Evolutionary conservation across 2,329 filamentous ascomycete genomes (phyloP), one percentile per base, ranked within the genome.

Genomic region (Pyrenophora graminea): DNA sequence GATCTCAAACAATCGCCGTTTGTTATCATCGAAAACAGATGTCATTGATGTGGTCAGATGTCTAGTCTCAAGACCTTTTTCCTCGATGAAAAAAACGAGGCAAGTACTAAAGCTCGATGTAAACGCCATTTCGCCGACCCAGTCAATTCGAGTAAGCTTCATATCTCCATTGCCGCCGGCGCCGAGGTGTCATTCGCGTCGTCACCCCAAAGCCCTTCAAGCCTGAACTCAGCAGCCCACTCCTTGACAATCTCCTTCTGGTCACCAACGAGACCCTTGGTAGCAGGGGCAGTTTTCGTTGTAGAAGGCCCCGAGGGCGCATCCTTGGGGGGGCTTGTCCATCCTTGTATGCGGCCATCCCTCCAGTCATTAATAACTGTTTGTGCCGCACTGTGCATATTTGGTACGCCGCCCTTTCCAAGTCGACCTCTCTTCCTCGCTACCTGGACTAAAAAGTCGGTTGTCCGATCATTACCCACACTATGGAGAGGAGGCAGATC

Each of bases 321-420:
- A 53, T 90, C 75, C 31, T 82, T 80, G 6, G 92, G 91, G 2
- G 91, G 83, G 63, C 91, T 88, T 40, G 87, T 84, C 92, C 92
- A 96, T 50, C 92, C 92, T 75, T 95, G 91, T 64, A 99, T 95
- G 45, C 94, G 85, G 21, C 92, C 93, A 71, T 97, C 93, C 62
- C 94, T 85, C 90, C 94, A 96, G 78, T 99, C 94, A n/a, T 86
- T 94, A 51, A 99, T 85, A 48, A 99, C 92, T 0, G 90, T 88
- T 82, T 94, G 93, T 57, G 93, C 94, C 6, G 94, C 93, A 46
- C 89, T 86, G 61, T 85, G 81, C 52, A 97, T 75, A 74, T 97
- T 99, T 37, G 94, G 94, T 13, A 97, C 82, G 56, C 94, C 94
- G 17, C 93, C 92, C 62, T 89, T 88, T 43, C 93, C 91, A 13